Percentiles rank a stretch among this genome's conserved stretches.
phyloP scores from a whole-genome alignment of 345 rosid genomes.

The Stellera chamaejasme region DNA sequence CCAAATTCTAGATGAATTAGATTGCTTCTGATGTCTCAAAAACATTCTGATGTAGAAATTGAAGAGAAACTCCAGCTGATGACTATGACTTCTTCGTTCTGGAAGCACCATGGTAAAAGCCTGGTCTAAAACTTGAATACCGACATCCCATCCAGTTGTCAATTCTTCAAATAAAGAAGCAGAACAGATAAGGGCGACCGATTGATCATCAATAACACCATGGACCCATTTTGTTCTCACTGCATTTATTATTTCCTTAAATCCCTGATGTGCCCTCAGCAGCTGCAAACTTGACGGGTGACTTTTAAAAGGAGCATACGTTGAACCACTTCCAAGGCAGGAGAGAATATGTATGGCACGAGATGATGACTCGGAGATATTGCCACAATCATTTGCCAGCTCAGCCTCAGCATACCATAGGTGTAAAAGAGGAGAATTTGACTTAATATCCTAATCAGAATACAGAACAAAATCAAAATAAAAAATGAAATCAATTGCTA shows the following conservation, averaged over 20 bases:
- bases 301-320: constrained; percentile 50
- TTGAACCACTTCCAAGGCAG: constrained; percentile 67
- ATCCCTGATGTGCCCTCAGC: constrained; percentile 88
- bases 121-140: constrained; percentile 54
- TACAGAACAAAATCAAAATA: neutral
- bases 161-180: constrained; percentile 87
- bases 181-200: constrained; percentile 66
- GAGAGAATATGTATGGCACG: constrained; percentile 70
- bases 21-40: constrained; percentile 53
- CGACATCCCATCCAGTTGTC: constrained; percentile 54
- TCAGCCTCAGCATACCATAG: constrained; percentile 92
- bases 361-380: constrained; percentile 33
- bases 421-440: constrained; percentile 57
- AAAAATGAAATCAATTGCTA: constrained; percentile 12
- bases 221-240: constrained; percentile 58
- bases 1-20: constrained; percentile 57
- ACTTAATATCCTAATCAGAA: constrained; percentile 50
- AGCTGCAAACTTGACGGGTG: constrained; percentile 72
- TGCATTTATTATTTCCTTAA: constrained; percentile 53
- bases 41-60: constrained; percentile 58
- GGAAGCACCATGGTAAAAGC: constrained; percentile 79
- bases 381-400: constrained; percentile 29
- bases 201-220: constrained; percentile 63
- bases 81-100: constrained; percentile 71
- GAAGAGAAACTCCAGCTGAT: constrained; percentile 59